Percentiles rank a stretch among this genome's conserved stretches.
These are phyloP conservation scores for Phytophthora pisi DNA, from an alignment of 352 stramenopile species.

Conservation along the genomic window DNA sequence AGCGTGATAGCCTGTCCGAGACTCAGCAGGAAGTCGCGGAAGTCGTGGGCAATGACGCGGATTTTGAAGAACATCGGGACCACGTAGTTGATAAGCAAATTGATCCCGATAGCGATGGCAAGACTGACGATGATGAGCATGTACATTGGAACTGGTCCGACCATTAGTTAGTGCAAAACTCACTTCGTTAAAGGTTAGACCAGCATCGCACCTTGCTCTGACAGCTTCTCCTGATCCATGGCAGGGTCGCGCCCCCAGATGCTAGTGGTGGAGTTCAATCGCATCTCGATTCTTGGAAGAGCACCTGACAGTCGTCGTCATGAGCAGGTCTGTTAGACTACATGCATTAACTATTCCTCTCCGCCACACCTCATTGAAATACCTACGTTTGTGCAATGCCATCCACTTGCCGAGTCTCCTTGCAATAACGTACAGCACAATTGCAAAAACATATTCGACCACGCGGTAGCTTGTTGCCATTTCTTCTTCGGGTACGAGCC, in stretches of 20 bases:
- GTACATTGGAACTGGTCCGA: constrained; percentile 47
- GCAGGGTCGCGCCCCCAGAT: constrained; percentile 57
- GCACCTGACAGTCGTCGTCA: constrained; percentile 31
- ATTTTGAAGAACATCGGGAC: constrained; percentile 53
- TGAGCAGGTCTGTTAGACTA: constrained; percentile 1
- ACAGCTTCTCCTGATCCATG: constrained; percentile 49
- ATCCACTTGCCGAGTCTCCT: constrained; percentile 29
- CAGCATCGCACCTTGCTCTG: constrained; percentile 43
- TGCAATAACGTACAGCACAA: constrained; percentile 36
- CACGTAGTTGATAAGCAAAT: constrained; percentile 64
- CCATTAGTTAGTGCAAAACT: neutral
- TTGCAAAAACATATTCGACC: constrained; percentile 35
- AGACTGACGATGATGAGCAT: constrained; percentile 47
- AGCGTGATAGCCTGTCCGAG: constrained; percentile 58
- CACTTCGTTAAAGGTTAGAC: neutral
- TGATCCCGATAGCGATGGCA: constrained; percentile 46
- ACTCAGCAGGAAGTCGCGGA: constrained; percentile 74
- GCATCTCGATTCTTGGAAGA: constrained; percentile 55
- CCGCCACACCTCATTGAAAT: neutral
- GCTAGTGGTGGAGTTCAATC: constrained; percentile 40
- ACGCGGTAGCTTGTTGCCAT: constrained; percentile 28
- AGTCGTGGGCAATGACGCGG: constrained; percentile 64
- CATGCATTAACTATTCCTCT: neutral
- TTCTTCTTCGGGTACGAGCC: constrained; percentile 10
- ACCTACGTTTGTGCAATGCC: constrained; percentile 30